phyloP scores from a whole-genome alignment of 176 grass and related monocot species.

The Eragrostis curvula region DNA sequence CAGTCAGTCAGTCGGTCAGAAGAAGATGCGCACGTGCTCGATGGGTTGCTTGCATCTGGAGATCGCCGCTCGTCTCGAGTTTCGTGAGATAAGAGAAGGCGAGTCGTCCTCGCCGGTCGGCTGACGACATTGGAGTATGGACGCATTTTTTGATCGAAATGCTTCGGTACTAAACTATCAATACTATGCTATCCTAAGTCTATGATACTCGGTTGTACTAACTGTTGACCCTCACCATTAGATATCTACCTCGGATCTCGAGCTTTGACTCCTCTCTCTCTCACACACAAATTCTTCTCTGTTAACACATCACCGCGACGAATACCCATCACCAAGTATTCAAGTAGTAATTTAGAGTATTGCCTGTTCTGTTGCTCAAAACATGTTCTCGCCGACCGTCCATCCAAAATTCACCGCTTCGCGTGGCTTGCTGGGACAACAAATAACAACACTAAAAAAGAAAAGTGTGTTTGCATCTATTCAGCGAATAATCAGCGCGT shows the following conservation, averaged over 20 bases:
- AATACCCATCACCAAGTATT: background rate
- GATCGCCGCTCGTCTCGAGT: background rate
- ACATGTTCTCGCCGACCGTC: background rate
- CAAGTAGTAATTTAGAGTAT: too few species aligned
- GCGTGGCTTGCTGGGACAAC: background rate
- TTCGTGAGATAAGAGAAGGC: background rate
- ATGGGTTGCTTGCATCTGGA: background rate
- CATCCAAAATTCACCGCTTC: background rate
- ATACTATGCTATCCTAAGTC: background rate
- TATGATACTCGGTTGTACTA: background rate
- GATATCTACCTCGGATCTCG: conserved; percentile 33
- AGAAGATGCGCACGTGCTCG: background rate
- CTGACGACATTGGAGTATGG: background rate
- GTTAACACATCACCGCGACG: background rate
- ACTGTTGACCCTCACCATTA: background rate
- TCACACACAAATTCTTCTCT: too few species aligned
- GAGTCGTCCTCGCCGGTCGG: background rate
- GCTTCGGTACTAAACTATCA: background rate
- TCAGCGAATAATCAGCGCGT: conserved; percentile 31
- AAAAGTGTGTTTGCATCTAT: conserved; percentile 12
- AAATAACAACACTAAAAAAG: background rate
- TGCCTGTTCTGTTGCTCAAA: background rate
- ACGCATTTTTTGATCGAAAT: background rate
- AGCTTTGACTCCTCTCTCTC: conserved; percentile 18
- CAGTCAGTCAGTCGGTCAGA: background rate